Conservation (phyloP, 768 basidiomycete genomes). For the Gautieria morchelliformis region DNA sequence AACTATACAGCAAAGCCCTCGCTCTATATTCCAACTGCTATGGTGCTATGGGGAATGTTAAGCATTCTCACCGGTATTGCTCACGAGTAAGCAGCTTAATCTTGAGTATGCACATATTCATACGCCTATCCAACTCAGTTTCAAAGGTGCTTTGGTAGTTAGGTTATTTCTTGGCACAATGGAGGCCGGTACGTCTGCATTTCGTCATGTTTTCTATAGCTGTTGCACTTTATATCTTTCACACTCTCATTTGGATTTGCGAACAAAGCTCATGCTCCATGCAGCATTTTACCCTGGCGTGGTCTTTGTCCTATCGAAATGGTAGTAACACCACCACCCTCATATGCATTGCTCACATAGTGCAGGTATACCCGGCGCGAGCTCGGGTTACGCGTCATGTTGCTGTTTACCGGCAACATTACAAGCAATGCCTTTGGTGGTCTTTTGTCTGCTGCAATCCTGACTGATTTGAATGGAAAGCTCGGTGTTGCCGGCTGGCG, state of each 20-base stretch:
- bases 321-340: slow-evolving; percentile 21
- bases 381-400: slow-evolving; percentile 56
- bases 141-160: slow-evolving; percentile 48
- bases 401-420: slow-evolving; percentile 62
- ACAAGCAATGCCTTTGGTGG: slow-evolving; percentile 79
- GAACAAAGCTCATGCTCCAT: not conserved
- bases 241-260: no score
- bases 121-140: slow-evolving; percentile 28
- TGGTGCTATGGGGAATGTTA: slow-evolving; percentile 61
- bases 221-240: no score
- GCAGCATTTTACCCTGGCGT: slow-evolving; percentile 24
- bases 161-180: slow-evolving; percentile 74
- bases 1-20: slow-evolving; percentile 63
- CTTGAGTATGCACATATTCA: slow-evolving; percentile 19
- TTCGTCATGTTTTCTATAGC: no score
- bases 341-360: slow-evolving; percentile 18
- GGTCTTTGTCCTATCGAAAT: slow-evolving; percentile 25
- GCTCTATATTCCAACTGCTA: slow-evolving; percentile 53
- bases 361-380: slow-evolving; percentile 66
- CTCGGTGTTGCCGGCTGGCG: slow-evolving; percentile 67
- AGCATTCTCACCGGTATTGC: slow-evolving; percentile 33
- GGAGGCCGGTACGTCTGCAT: slow-evolving; percentile 28
- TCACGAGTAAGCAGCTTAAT: slow-evolving; percentile 21
- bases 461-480: slow-evolving; percentile 62
- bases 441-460: slow-evolving; percentile 66